Percentiles rank a stretch among this genome's conserved stretches.
These are phyloP conservation scores for Dioscorea alata DNA, from an alignment of 106 monocot species.

Conservation along the genomic window DNA sequence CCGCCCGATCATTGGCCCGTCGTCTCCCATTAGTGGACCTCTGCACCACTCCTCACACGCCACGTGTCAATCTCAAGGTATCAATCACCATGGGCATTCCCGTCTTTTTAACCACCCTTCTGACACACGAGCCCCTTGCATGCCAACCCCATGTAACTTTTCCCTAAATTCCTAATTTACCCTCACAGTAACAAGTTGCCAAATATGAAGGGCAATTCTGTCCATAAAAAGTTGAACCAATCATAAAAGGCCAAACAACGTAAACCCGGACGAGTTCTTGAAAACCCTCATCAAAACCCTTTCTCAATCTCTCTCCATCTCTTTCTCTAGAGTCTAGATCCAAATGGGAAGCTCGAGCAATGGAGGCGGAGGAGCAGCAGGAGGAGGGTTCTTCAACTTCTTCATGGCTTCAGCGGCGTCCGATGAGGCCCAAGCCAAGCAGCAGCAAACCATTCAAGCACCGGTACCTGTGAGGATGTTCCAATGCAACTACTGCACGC, in stretches of 20 bases:
- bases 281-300: neutral
- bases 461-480: conserved; percentile 9
- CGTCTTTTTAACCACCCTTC: neutral
- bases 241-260: neutral
- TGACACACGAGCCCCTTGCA: neutral
- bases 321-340: conserved; percentile 8
- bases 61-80: neutral
- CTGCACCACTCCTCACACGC: neutral
- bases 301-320: neutral
- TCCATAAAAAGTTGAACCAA: neutral
- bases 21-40: conserved; percentile 8
- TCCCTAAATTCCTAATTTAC: neutral
- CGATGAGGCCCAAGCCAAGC: neutral
- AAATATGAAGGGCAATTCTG: neutral
- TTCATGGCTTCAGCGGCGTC: conserved; percentile 1
- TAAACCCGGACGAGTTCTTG: neutral
- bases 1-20: neutral
- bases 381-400: conserved; percentile 16
- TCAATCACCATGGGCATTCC: neutral
- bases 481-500: conserved; percentile 46
- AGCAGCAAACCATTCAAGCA: neutral
- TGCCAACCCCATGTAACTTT: neutral
- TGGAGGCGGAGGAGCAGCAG: conserved; percentile 3
- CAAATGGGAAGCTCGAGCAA: no score
- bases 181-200: neutral